phyloP scores from a whole-genome alignment of 352 stramenopile genomes.

The Globisporangium takayamanum region DNA sequence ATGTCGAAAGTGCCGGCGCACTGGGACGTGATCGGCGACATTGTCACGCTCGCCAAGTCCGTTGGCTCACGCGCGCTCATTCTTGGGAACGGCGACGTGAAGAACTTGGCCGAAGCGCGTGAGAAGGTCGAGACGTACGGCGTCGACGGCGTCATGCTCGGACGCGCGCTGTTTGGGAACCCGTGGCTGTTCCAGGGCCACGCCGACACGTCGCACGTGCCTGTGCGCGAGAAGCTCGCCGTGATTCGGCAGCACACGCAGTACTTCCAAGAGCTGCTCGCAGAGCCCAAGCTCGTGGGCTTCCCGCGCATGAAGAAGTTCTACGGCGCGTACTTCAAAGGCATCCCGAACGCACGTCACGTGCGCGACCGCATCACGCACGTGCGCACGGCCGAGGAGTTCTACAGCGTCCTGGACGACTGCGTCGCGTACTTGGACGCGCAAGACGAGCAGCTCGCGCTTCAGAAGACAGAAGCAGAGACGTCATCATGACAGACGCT shows the following conservation, averaged over 20 bases:
- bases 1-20: conserved; percentile 80
- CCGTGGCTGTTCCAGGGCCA: conserved; percentile 77
- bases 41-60: conserved; percentile 48
- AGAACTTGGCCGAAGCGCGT: conserved; percentile 50
- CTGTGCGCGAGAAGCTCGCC: conserved; percentile 42
- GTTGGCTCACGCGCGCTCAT: conserved; percentile 51
- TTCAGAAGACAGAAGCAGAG: neutral
- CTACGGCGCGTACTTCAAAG: conserved; percentile 67
- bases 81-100: conserved; percentile 75
- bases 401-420: conserved; percentile 56
- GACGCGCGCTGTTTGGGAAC: conserved; percentile 71
- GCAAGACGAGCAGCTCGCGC: conserved; percentile 14
- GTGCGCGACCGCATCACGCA: conserved; percentile 51
- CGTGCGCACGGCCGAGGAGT: conserved; percentile 38
- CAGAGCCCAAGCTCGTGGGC: conserved; percentile 32
- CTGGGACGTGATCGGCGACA: conserved; percentile 76
- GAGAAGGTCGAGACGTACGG: conserved; percentile 65
- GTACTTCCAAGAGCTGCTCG: conserved; percentile 60
- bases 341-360: conserved; percentile 61
- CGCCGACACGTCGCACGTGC: conserved; percentile 40
- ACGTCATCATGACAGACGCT: no score
- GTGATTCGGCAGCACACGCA: conserved; percentile 61
- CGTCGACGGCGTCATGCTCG: conserved; percentile 76
- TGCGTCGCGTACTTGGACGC: conserved; percentile 24
- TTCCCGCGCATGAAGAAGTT: conserved; percentile 82